These are phyloP conservation scores for Sporothrix sp. DNA, from an alignment of 2,329 filamentous ascomycete species.

Conservation along the genomic window DNA sequence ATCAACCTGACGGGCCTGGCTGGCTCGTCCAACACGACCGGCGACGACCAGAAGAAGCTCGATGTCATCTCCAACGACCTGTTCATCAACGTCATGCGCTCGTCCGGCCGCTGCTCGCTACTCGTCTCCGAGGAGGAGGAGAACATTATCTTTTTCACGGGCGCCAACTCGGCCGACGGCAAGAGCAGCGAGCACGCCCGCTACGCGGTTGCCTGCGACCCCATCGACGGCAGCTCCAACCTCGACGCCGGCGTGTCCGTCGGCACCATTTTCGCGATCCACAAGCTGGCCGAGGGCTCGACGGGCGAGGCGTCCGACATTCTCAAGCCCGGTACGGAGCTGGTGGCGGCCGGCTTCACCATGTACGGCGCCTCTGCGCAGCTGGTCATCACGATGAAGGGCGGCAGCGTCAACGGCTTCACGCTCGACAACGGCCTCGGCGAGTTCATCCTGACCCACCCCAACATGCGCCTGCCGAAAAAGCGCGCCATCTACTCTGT, in stretches of 20 bases:
- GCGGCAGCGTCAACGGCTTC: conserved; percentile 88
- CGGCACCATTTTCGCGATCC: conserved; percentile 92
- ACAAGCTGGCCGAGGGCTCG: conserved; percentile 73
- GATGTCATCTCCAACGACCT: conserved; percentile 98
- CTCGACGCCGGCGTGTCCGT: conserved; percentile 95
- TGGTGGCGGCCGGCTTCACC: conserved; percentile 94
- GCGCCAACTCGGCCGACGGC: conserved; percentile 35
- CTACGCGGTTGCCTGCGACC: conserved; percentile 94
- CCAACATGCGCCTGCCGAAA: conserved; percentile 79
- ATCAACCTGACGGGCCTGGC: conserved; percentile 94
- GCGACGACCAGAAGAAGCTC: conserved; percentile 98
- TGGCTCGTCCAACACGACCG: conserved; percentile 87
- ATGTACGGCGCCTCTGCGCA: conserved; percentile 98
- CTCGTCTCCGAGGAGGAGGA: conserved; percentile 99
- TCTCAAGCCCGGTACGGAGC: conserved; percentile 78
- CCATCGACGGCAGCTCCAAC: conserved; percentile 96
- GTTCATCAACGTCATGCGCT: conserved; percentile 91
- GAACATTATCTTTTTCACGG: conserved; percentile 77
- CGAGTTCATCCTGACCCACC: conserved; percentile 98
- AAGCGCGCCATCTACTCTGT: conserved; percentile 86
- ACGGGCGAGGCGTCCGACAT: conserved; percentile 74
- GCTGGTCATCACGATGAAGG: conserved; percentile 94
- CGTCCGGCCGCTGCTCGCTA: conserved; percentile 79
- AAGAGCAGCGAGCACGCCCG: conserved; percentile 48
- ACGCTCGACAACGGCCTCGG: conserved; percentile 93